A percentile compares a stretch with the other conserved stretches of the same genome.
phyloP scores from a whole-genome alignment of 495 filamentous ascomycete genomes.

The Viridothelium virens region DNA sequence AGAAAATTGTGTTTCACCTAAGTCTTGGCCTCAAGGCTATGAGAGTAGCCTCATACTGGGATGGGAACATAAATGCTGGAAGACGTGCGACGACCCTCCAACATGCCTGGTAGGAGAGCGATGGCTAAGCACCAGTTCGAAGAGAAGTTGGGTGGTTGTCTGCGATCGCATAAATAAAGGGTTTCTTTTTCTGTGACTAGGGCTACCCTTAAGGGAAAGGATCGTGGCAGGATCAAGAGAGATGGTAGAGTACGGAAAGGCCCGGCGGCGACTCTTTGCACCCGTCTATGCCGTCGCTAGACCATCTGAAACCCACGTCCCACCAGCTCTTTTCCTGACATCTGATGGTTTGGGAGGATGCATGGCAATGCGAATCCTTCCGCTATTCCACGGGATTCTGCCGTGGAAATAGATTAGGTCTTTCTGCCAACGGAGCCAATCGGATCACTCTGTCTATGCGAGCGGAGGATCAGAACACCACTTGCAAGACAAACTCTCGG shows the following conservation, averaged over 20 bases:
- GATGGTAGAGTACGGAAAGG: neutral
- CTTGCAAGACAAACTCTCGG: neutral
- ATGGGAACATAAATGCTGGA: neutral
- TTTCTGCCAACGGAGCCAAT: too few relatives aligned
- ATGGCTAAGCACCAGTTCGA: neutral
- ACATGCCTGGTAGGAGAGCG: neutral
- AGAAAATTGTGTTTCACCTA: neutral
- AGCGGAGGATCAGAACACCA: too few relatives aligned
- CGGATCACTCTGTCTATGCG: too few relatives aligned
- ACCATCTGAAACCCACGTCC: neutral
- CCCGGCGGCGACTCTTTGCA: too few relatives aligned
- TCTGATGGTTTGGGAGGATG: neutral
- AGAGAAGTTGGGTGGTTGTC: neutral
- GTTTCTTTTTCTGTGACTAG: neutral
- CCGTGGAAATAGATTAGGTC: too few relatives aligned
- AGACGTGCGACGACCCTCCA: neutral
- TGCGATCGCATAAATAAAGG: neutral
- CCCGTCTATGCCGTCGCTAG: too few relatives aligned
- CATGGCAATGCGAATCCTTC: neutral
- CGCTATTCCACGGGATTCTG: neutral
- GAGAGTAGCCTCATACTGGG: neutral
- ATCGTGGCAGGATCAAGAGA: neutral
- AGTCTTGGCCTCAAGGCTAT: neutral
- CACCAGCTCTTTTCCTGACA: neutral
- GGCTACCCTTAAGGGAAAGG: neutral